Percentiles rank a stretch among this genome's conserved stretches.
phyloP scores from a whole-genome alignment of 108 stramenopile genomes.

The Epipyxis sp. region DNA sequence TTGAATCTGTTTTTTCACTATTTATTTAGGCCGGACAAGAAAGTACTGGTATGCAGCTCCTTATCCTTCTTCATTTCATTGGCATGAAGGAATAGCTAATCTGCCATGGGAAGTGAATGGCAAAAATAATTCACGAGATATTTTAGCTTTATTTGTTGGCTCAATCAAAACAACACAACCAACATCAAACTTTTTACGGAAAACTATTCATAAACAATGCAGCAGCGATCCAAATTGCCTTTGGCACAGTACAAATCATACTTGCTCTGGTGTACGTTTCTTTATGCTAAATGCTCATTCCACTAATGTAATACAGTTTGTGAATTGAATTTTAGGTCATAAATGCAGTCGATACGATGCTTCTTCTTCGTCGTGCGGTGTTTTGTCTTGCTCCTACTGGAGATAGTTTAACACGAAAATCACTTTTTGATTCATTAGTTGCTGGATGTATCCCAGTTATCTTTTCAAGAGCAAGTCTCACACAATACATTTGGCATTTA shows the following conservation, averaged over 20 bases:
- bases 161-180: not conserved
- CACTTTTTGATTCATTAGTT: slow-evolving; percentile 21
- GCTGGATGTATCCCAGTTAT: slow-evolving; percentile 31
- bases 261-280: slow-evolving; percentile 23
- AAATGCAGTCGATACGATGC: not conserved
- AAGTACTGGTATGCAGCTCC: slow-evolving; percentile 31
- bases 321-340: too few species aligned
- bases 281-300: too few species aligned
- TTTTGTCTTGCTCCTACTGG: slow-evolving; percentile 33
- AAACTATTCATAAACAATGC: not conserved
- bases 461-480: slow-evolving; percentile 6
- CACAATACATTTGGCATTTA: slow-evolving; percentile 29
- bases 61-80: slow-evolving; percentile 32
- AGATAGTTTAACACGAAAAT: slow-evolving; percentile 29
- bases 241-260: not conserved
- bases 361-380: not conserved
- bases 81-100: slow-evolving; percentile 10
- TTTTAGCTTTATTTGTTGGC: slow-evolving; percentile 26
- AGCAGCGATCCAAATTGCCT: not conserved
- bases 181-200: not conserved
- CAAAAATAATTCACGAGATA: not conserved
- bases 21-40: slow-evolving; percentile 8
- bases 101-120: slow-evolving; percentile 19
- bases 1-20: too few species aligned
- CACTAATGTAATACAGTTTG: too few species aligned